Conservation (phyloP, 345 rosid species). For the Eucalyptus globulus region DNA sequence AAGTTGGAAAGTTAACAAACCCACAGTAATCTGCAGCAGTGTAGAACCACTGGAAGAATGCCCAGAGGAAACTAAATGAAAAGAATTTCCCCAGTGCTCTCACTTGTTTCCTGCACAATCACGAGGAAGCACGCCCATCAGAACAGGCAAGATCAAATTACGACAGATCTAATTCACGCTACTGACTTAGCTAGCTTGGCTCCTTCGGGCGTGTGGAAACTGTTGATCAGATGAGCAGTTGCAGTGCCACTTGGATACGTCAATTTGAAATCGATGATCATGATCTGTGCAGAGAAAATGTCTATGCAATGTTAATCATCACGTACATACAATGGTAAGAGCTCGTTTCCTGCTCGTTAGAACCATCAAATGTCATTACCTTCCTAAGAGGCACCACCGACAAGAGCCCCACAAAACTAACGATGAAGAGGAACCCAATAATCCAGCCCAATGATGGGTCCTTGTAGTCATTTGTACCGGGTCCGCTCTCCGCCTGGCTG, state of each 20-base stretch:
- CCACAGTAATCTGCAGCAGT: conserved; percentile 58
- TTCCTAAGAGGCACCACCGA: conserved; percentile 68
- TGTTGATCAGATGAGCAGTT: conserved; percentile 72
- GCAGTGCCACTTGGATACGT: conserved; percentile 82
- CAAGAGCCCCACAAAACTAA: conserved; percentile 84
- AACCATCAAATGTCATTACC: conserved; percentile 12
- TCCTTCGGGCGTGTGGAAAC: conserved; percentile 76
- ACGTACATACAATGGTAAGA: not conserved
- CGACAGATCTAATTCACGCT: not conserved
- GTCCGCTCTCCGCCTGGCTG: not conserved
- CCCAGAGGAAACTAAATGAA: conserved; percentile 77
- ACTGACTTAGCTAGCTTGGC: conserved; percentile 71
- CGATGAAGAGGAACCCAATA: conserved; percentile 68
- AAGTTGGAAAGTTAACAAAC: conserved; percentile 55
- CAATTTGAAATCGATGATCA: conserved; percentile 67
- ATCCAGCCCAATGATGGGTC: conserved; percentile 54
- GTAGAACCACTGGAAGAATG: conserved; percentile 86
- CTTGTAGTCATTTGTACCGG: not conserved
- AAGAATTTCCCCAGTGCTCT: conserved; percentile 52
- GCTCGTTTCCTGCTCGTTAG: not conserved
- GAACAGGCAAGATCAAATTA: not conserved
- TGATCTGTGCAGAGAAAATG: conserved; percentile 17
- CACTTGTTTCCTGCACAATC: conserved; percentile 61
- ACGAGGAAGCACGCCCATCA: not conserved
- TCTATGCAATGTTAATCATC: not conserved